Conservation (phyloP, 2,329 filamentous ascomycete genomes). For the Trichocomaceae sp. region DNA sequence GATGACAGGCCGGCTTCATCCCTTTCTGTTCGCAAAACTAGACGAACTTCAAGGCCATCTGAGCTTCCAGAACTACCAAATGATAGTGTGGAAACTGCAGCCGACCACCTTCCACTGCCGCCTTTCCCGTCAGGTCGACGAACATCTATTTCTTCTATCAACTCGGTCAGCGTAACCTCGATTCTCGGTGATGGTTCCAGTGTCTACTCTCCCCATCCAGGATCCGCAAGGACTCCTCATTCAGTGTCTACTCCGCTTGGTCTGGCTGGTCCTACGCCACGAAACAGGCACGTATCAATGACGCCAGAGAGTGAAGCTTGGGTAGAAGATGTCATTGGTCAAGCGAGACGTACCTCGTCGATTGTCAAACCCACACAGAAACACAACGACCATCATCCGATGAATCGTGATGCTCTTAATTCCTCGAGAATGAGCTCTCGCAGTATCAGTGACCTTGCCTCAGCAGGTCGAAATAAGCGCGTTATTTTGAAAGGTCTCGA, state of each 20-base stretch:
- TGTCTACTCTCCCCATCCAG: conserved; percentile 21
- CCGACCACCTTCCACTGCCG: conserved; percentile 24
- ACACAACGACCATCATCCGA: conserved; percentile 14
- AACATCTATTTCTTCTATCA: conserved; percentile 34
- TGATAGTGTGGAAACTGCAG: conserved; percentile 24
- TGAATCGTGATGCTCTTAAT: conserved; percentile 20
- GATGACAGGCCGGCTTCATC: conserved; percentile 34
- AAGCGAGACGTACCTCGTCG: conserved; percentile 36
- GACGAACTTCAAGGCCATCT: conserved; percentile 32
- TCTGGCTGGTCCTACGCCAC: conserved; percentile 39
- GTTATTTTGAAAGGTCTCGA: conserved; percentile 33
- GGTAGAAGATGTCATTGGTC: conserved; percentile 42
- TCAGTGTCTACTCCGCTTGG: conserved; percentile 34
- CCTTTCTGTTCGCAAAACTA: conserved; percentile 32
- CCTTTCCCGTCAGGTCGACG: conserved; percentile 25
- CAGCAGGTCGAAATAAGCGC: conserved; percentile 30
- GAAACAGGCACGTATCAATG: conserved; percentile 35
- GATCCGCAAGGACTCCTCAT: conserved; percentile 18
- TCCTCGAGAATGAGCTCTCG: conserved; percentile 17
- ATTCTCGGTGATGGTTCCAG: conserved; percentile 22
- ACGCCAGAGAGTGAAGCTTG: conserved; percentile 42
- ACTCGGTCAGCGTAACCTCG: conserved; percentile 28
- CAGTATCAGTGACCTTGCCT: conserved; percentile 37
- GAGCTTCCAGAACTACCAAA: conserved; percentile 22
- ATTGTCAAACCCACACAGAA: conserved; percentile 25